Percentiles rank a stretch among this genome's conserved stretches.
These are phyloP conservation scores for Chaetomidium leptoderma DNA, from an alignment of 495 filamentous ascomycete genomes.

Conservation along the genomic window DNA sequence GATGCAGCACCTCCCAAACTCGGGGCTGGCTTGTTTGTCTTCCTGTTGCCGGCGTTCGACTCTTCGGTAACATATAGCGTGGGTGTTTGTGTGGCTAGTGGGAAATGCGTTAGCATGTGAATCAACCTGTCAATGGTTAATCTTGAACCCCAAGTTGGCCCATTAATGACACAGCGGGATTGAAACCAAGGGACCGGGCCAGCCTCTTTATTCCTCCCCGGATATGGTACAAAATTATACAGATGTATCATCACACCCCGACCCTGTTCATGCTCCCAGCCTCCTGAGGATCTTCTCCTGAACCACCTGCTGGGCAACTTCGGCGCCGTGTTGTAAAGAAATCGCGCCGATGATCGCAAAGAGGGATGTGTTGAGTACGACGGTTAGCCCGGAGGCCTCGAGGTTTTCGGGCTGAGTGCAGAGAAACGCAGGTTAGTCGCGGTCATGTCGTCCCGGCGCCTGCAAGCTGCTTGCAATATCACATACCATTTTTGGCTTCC, in stretches of 20 bases:
- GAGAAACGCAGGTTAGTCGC: slow-evolving; percentile 13
- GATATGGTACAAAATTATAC: slow-evolving; percentile 33
- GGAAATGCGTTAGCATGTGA: background rate
- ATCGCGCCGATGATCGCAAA: slow-evolving; percentile 86
- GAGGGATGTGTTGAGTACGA: slow-evolving; percentile 68
- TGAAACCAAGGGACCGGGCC: slow-evolving; percentile 3
- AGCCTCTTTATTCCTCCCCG: slow-evolving; percentile 14
- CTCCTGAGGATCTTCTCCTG: slow-evolving; percentile 68
- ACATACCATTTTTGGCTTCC: slow-evolving; percentile 78
- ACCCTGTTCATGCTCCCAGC: slow-evolving; percentile 24
- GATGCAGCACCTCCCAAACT: background rate
- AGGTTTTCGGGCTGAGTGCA: slow-evolving; percentile 63
- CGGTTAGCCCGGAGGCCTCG: slow-evolving; percentile 61
- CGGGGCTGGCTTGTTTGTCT: background rate
- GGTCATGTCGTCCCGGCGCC: background rate
- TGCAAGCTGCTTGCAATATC: background rate
- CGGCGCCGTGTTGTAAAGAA: slow-evolving; percentile 77
- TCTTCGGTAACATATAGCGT: background rate
- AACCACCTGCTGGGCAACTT: slow-evolving; percentile 67
- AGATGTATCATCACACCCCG: slow-evolving; percentile 20
- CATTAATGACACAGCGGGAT: background rate
- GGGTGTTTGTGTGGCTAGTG: background rate
- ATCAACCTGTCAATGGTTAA: background rate
- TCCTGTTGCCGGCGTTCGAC: background rate
- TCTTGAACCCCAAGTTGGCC: too few species aligned